A percentile compares a stretch with the other conserved stretches of the same genome.
Evolutionary conservation across 805 yeast species (phyloP).

Genomic region (Candida manassasensis): DNA sequence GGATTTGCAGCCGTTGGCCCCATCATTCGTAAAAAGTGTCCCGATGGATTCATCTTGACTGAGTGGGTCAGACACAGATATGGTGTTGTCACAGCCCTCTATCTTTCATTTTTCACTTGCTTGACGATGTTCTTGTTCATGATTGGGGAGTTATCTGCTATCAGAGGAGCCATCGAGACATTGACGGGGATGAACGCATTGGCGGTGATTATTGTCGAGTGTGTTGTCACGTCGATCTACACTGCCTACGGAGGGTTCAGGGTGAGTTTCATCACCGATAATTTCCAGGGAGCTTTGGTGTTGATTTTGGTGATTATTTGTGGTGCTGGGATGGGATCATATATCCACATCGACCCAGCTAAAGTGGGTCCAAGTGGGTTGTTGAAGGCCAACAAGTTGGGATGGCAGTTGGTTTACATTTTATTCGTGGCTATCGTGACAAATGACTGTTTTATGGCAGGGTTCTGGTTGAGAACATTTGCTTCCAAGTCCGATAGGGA

Average conservation of each 20-base stretch:
- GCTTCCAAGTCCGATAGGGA: constrained; percentile 79
- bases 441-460: constrained; percentile 84
- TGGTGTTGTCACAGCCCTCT: constrained; percentile 68
- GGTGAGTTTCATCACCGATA: constrained; percentile 83
- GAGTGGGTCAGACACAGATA: constrained; percentile 90
- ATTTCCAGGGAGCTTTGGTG: constrained; percentile 76
- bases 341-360: constrained; percentile 62
- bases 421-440: constrained; percentile 82
- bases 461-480: constrained; percentile 92
- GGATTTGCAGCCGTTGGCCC: constrained; percentile 86
- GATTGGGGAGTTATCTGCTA: constrained; percentile 82
- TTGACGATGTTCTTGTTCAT: constrained; percentile 80
- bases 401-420: constrained; percentile 88
- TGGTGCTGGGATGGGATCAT: constrained; percentile 72
- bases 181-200: constrained; percentile 75
- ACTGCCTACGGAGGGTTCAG: constrained; percentile 87
- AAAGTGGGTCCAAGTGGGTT: constrained; percentile 61
- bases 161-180: constrained; percentile 70
- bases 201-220: constrained; percentile 78
- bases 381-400: constrained; percentile 61
- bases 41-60: constrained; percentile 85
- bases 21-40: constrained; percentile 67
- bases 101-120: constrained; percentile 75
- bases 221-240: constrained; percentile 81
- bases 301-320: constrained; percentile 63